phyloP scores from a whole-genome alignment of 2,329 filamentous ascomycete genomes.

The Aspergillus quadrilineatus region DNA sequence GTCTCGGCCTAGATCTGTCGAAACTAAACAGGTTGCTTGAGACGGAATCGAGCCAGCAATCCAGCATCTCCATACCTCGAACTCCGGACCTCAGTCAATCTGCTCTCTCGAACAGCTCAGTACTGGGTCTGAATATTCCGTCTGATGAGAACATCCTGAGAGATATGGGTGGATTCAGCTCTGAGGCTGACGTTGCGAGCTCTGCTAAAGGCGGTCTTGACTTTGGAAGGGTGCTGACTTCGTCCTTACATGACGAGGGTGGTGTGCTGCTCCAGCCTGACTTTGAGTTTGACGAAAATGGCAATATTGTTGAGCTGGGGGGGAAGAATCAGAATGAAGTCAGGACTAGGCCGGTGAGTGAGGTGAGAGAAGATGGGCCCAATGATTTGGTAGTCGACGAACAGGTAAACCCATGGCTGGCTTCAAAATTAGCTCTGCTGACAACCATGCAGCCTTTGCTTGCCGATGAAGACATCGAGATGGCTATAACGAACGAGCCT shows the following conservation, averaged over 20 bases:
- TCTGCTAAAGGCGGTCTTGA: constrained; percentile 34
- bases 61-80: constrained; percentile 32
- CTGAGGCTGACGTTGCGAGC: constrained; percentile 45
- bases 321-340: constrained; percentile 9
- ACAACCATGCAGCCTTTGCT: constrained; percentile 24
- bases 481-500: constrained; percentile 1
- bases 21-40: constrained; percentile 42
- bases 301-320: constrained; percentile 55
- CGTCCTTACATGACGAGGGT: constrained; percentile 41
- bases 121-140: constrained; percentile 49
- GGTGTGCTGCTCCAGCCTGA: constrained; percentile 53
- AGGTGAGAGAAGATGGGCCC: constrained; percentile 34
- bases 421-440: neutral
- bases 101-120: constrained; percentile 25
- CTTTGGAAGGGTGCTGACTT: constrained; percentile 26
- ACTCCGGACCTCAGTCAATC: constrained; percentile 35
- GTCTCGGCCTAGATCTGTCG: constrained; percentile 56
- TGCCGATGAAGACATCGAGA: constrained; percentile 32
- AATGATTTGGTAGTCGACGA: constrained; percentile 34
- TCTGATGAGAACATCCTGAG: constrained; percentile 43
- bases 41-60: constrained; percentile 32
- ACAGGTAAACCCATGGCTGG: constrained; percentile 10
- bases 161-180: constrained; percentile 38
- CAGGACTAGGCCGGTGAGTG: constrained; percentile 27
- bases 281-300: constrained; percentile 63